Evolutionary conservation across 192 early-diverging fungal species (phyloP), one percentile per base, ranked within the genome.

Genomic region (Lunasporangiospora selenospora): DNA sequence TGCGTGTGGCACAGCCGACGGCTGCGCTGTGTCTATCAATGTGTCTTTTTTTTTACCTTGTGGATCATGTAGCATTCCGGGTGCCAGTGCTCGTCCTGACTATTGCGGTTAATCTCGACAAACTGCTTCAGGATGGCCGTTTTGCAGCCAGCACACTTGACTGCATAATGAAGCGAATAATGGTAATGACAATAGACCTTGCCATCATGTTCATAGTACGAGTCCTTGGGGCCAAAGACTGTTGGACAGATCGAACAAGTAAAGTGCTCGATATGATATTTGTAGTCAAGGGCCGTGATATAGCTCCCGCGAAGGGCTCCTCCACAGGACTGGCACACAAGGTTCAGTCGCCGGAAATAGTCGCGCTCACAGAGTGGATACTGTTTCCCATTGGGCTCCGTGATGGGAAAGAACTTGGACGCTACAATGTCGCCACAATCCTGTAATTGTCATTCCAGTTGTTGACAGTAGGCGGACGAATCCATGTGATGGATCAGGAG

Each of bases 21-120:
- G 12, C 39, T 40, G n/a, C 39, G n/a, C 11, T 40, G 11, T 40
- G 11, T 40, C 39, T 40, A 13, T 40, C 39, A n/a, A 13, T n/a
- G n/a, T 40, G 31, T 23, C 34, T 13, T 21, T 37, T 75, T 65
- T 76, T 76, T 32, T 77, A 93, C 91, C 87, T 98, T 97, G 81
- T 95, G 93, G 45, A 99, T 98, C 98, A 98, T 98, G 79, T 99
- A 99, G 76, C 98, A 99, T 67, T 96, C 93, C 6, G 96, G 96
- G 75, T 99, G 98, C 98, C 98, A 99, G 69, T 95, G 94, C 66
- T 96, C 93, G 29, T 85, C 81, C 18, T 81, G 51, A 31, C 75
- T 80, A 50, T 89, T 91, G 45, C 90, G 79, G 58, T 84, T 92
- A 65, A 96, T 94, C 75, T 99, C 95, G 40, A 99, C 86, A 85